These are phyloP conservation scores for Colletotrichum sp. DNA, from an alignment of 2,329 filamentous ascomycete species.

Conservation along the genomic window DNA sequence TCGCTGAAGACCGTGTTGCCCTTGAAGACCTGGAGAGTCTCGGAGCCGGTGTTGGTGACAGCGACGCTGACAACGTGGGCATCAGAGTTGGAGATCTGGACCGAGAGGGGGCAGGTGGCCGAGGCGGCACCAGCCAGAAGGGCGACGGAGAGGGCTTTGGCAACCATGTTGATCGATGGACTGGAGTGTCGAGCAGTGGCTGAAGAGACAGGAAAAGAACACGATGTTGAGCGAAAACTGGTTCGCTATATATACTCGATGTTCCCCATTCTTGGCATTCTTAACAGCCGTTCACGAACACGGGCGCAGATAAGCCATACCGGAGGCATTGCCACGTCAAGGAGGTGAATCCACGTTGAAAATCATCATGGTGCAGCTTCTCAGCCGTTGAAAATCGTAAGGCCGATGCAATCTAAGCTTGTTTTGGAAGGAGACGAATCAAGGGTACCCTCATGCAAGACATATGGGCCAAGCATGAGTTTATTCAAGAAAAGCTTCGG, in stretches of 20 bases:
- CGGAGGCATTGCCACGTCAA: slow-evolving; percentile 9
- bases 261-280: neutral
- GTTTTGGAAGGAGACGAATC: slow-evolving; percentile 3
- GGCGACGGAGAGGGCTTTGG: slow-evolving; percentile 12
- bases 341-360: neutral
- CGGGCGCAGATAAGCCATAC: neutral
- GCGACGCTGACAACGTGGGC: slow-evolving; percentile 16
- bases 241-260: neutral
- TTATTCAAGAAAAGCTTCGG: neutral
- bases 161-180: slow-evolving; percentile 4
- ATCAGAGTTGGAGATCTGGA: slow-evolving; percentile 6
- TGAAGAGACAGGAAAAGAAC: neutral
- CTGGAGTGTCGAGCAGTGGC: neutral
- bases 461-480: neutral
- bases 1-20: slow-evolving; percentile 19
- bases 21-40: slow-evolving; percentile 14
- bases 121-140: slow-evolving; percentile 15
- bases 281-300: neutral
- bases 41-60: slow-evolving; percentile 16
- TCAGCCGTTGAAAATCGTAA: neutral
- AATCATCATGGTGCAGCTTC: neutral
- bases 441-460: neutral
- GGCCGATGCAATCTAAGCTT: neutral
- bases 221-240: neutral
- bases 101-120: slow-evolving; percentile 13